phyloP scores from a whole-genome alignment of 768 basidiomycete genomes.

The Boletus tomentosulus region DNA sequence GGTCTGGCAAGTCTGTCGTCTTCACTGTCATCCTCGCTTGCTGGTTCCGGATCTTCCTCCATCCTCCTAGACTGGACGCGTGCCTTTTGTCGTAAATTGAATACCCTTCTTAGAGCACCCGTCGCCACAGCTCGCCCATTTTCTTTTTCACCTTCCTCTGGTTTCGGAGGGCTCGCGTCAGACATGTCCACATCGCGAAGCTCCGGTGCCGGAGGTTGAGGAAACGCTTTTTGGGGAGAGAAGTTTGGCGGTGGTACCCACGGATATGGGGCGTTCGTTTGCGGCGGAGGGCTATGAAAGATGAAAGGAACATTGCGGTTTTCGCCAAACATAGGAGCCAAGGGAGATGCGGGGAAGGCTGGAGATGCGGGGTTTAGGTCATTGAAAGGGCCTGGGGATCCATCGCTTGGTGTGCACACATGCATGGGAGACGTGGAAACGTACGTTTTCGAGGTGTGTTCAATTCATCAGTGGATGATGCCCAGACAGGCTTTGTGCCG shows the following conservation, averaged over 20 bases:
- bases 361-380: constrained; percentile 38
- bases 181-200: constrained; percentile 71
- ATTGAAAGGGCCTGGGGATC: constrained; percentile 40
- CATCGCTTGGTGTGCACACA: constrained; percentile 21
- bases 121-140: constrained; percentile 51
- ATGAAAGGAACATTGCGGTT: constrained; percentile 72
- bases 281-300: constrained; percentile 53
- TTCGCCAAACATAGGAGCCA: constrained; percentile 55
- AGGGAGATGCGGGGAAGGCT: constrained; percentile 32
- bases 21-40: constrained; percentile 46
- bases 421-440: constrained; percentile 31
- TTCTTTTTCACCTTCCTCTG: constrained; percentile 38
- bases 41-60: constrained; percentile 32
- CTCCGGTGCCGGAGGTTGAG: constrained; percentile 42
- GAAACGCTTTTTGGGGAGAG: constrained; percentile 58
- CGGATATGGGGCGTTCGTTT: constrained; percentile 41
- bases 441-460: constrained; percentile 66
- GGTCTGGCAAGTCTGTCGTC: constrained; percentile 39
- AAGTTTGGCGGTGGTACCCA: constrained; percentile 66
- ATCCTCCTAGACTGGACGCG: constrained; percentile 27
- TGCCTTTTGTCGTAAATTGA: constrained; percentile 53
- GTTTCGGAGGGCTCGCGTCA: constrained; percentile 59
- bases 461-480: constrained; percentile 38
- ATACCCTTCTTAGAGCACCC: constrained; percentile 65
- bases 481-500: constrained; percentile 57